These are phyloP conservation scores for Limtongia smithiae DNA, from an alignment of 805 yeast genomes.

Conservation along the genomic window DNA sequence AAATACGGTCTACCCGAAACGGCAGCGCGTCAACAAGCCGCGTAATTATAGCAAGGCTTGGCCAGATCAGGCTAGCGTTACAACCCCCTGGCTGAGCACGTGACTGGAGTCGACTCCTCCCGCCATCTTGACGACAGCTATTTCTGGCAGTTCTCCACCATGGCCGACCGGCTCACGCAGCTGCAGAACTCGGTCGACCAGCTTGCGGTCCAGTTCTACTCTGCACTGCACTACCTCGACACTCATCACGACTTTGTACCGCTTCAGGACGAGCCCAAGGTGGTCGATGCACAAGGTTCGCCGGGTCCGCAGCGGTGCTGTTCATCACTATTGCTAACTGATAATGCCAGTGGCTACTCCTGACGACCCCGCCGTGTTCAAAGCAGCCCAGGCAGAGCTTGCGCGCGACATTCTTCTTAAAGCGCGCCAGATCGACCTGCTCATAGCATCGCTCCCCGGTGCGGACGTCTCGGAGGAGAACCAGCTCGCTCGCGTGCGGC, in stretches of 20 bases:
- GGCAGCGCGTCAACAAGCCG: not conserved
- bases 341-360: constrained; percentile 6
- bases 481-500: constrained; percentile 63
- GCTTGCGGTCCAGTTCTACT: constrained; percentile 32
- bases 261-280: constrained; percentile 20
- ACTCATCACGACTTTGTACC: constrained; percentile 55
- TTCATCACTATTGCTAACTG: not conserved
- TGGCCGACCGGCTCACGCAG: constrained; percentile 30
- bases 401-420: constrained; percentile 81
- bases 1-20: not conserved
- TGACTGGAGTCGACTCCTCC: no score
- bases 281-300: constrained; percentile 22
- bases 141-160: no score
- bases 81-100: no score
- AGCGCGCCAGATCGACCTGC: constrained; percentile 77
- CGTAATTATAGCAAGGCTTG: not conserved
- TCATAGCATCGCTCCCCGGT: constrained; percentile 89
- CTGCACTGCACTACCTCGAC: constrained; percentile 29
- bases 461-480: constrained; percentile 76
- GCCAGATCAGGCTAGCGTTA: not conserved
- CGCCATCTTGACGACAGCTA: no score
- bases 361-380: constrained; percentile 21
- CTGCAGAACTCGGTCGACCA: constrained; percentile 31
- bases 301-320: not conserved
- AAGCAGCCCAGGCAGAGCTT: constrained; percentile 61